Base-by-base conservation (phyloP, 805 yeast genomes). In the Metschnikowia borealis region DNA sequence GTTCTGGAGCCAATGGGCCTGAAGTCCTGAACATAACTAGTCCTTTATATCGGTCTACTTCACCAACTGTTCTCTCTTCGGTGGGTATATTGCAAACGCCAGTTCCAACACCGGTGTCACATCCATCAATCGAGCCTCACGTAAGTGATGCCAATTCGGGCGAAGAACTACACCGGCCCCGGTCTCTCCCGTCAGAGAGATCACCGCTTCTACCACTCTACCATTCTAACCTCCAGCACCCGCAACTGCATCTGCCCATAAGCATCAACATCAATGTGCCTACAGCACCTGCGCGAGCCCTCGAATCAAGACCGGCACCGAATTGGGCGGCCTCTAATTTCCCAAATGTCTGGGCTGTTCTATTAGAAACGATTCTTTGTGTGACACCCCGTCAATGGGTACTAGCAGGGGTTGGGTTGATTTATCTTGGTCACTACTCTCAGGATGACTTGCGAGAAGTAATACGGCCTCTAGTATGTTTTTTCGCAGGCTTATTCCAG, bases 121-220 rank as follows among this genome's bases (percentile, higher is more conserved):
- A 32, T 21, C 35, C 45, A 33, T 42, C 36, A 5, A 33, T 18
- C 13, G 38, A 14, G n/a, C 29, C 17, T 6, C 26, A n/a, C 5
- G 14, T 13, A 20, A 20, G 31, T 13, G 15, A 10, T 15, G 14
- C 18, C 37, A 17, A 20, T 32, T 13, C 38, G 8, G 20, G 33
- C 6, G 38, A 20, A 15, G 45, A 42, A 15, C n/a, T 20, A n/a
- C 38, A 33, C 3, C 45, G 45, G 11, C 37, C 45, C 3, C 37
- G 45, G 13, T 42, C 45, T 33, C 20, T 33, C 14, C 39, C 40
- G 13, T 46, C 46, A 11, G 50, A 46, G 7, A 36, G 54, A 56
- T 42, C 59, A 54, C 44, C 48, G 36, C 47, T 44, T 36, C 26
- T 49, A 29, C 52, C 48, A 13, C 52, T 45, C 32, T 35, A 38